Percentiles rank a stretch among this genome's conserved stretches.
Conservation (phyloP, 108 stramenopile species). For the Schizochytrium sp. region DNA sequence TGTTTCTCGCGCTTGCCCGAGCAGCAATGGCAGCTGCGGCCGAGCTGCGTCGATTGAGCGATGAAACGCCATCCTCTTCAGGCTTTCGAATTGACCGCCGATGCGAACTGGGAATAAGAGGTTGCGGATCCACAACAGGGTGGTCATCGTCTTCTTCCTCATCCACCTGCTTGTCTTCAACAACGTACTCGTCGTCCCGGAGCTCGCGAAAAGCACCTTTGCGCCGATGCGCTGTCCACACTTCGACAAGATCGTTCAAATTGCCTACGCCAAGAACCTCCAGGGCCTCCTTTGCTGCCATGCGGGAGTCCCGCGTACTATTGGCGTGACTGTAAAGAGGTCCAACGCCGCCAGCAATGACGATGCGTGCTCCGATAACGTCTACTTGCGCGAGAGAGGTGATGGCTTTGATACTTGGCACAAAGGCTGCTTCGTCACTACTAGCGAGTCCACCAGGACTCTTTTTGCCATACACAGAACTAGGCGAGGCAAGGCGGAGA, state of each 20-base stretch:
- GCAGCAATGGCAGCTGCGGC: too few relatives aligned
- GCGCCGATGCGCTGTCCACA: background rate
- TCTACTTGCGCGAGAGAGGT: background rate
- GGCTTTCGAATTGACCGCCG: background rate
- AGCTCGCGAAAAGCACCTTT: background rate
- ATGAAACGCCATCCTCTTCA: background rate
- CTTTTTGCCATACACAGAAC: background rate
- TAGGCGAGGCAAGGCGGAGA: background rate
- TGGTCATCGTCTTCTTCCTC: background rate
- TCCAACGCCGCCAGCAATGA: background rate
- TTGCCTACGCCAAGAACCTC: background rate
- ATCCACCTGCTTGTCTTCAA: background rate
- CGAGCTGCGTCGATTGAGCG: too few relatives aligned
- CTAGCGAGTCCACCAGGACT: background rate
- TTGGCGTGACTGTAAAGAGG: conserved; percentile 5
- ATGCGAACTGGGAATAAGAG: background rate
- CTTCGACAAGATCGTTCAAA: background rate
- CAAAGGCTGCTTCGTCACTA: background rate
- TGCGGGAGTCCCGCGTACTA: background rate
- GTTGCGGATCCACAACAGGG: background rate
- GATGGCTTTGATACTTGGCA: background rate
- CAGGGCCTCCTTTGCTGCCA: background rate
- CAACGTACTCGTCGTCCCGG: background rate
- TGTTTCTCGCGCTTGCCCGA: too few relatives aligned
- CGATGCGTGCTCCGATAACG: background rate